Evolutionary conservation across 1,139 yeast species (phyloP), one percentile per base, ranked within the genome.

Genomic region (Pneumocystis canis): DNA sequence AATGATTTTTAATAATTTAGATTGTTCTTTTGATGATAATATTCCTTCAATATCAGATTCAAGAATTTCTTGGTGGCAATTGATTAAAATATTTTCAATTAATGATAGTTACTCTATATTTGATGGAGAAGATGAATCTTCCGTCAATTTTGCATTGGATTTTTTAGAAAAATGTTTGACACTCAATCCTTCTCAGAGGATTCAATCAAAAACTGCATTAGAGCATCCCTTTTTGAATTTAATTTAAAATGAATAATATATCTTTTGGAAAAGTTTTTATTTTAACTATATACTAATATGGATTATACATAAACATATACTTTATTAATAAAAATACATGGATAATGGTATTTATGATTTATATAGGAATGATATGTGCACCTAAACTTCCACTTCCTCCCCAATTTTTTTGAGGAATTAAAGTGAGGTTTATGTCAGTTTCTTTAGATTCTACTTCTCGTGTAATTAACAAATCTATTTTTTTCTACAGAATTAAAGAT

Each of bases 371-470:
- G 57, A 84, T 71, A 65, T 82, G 82, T 70, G 95, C 87, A 1
- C 96, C 96, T 37, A 88, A 74, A 33, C 84, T 72, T 1, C 95
- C 95, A 39, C 78, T 75, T 6, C 95, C 95, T 40, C 77, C 77
- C 95, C 95, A 87, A 14, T 75, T 71, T 11, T 74, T 73, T 1
- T 79, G 73, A 1, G 95, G 95, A 1, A 70, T 73, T 62, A 88
- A 72, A 3, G 67, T 62, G 18, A 59, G 64, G n/a, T 59, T 58
- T 30, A 67, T 61, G 37, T 66, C 65, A 28, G 62, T 58, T 57
- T 62, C 60, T n/a, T 35, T 33, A 11, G 65, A 58, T 4, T 35
- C 37, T 25, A 61, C 54, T 28, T 62, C 58, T 18, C 56, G 39
- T 9, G 39, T 54, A 14, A 63, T 63, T 20, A 32, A 25, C 11